Conservation (phyloP, 148 eudicot genomes). For the Limonium bicolor region DNA sequence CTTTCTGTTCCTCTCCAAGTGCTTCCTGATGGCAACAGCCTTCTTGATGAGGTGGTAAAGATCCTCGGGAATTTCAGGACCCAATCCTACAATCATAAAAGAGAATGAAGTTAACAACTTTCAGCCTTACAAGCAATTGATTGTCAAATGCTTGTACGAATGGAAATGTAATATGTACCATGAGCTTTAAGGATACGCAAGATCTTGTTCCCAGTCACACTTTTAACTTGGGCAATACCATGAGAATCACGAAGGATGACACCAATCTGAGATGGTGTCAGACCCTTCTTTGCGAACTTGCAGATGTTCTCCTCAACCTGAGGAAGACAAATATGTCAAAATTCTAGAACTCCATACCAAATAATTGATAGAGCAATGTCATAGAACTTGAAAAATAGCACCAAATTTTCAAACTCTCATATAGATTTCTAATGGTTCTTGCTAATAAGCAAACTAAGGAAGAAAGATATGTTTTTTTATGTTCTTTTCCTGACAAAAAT, state of each 20-base stretch:
- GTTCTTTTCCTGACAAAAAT: neutral
- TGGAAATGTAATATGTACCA: constrained; percentile 5
- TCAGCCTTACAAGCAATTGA: neutral
- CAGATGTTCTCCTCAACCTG: constrained; percentile 26
- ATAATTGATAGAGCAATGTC: too few species aligned
- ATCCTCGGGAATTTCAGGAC: constrained; percentile 24
- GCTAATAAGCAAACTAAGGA: too few species aligned
- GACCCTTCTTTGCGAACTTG: constrained; percentile 11
- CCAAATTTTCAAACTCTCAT: neutral
- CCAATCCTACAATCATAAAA: constrained; percentile 8
- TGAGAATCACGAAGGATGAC: constrained; percentile 9
- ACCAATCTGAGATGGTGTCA: constrained; percentile 11
- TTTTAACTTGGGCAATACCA: constrained; percentile 7
- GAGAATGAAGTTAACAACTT: neutral
- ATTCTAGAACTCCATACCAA: too few species aligned
- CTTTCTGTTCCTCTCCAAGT: constrained; percentile 22
- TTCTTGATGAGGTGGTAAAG: constrained; percentile 21
- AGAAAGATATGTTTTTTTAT: neutral
- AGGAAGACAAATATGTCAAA: too few species aligned
- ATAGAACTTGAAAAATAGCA: too few species aligned
- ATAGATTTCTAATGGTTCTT: too few species aligned
- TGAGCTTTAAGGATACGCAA: constrained; percentile 26
- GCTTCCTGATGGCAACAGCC: constrained; percentile 21
- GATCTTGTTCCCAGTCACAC: constrained; percentile 8
- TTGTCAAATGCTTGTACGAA: neutral